These are phyloP conservation scores for Phytophthora nicotianae DNA, from an alignment of 352 stramenopile species.

Conservation along the genomic window DNA sequence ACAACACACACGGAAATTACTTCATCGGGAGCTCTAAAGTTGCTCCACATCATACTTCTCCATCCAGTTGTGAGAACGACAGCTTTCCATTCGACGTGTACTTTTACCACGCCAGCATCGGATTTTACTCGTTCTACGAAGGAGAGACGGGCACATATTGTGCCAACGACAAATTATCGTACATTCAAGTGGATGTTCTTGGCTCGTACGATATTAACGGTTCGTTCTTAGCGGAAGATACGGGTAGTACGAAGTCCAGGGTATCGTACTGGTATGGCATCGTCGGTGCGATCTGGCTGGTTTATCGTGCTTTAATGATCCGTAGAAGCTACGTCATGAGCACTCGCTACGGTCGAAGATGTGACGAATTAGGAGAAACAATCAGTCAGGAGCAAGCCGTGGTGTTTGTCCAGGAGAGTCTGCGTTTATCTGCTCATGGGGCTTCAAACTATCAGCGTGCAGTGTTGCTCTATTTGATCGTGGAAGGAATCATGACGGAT, in stretches of 20 bases:
- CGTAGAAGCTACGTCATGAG: constrained; percentile 12
- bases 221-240: constrained; percentile 8
- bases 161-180: constrained; percentile 8
- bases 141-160: constrained; percentile 26
- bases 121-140: constrained; percentile 34
- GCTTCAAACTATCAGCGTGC: constrained; percentile 22
- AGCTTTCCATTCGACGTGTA: constrained; percentile 1
- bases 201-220: constrained; percentile 24
- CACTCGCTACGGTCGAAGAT: constrained; percentile 8
- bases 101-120: constrained; percentile 32
- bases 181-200: constrained; percentile 17
- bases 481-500: constrained; percentile 28
- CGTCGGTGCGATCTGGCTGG: background rate
- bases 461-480: constrained; percentile 21
- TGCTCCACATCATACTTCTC: constrained; percentile 1
- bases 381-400: constrained; percentile 9
- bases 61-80: constrained; percentile 15
- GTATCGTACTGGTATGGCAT: background rate
- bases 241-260: background rate
- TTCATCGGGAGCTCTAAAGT: constrained; percentile 10
- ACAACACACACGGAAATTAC: constrained; percentile 34
- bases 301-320: constrained; percentile 1
- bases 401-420: constrained; percentile 21
- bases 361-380: constrained; percentile 2
- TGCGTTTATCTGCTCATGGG: constrained; percentile 20